Evolutionary conservation across 768 basidiomycete genomes (phyloP).

Genomic region (Dentipellis fragilis): DNA sequence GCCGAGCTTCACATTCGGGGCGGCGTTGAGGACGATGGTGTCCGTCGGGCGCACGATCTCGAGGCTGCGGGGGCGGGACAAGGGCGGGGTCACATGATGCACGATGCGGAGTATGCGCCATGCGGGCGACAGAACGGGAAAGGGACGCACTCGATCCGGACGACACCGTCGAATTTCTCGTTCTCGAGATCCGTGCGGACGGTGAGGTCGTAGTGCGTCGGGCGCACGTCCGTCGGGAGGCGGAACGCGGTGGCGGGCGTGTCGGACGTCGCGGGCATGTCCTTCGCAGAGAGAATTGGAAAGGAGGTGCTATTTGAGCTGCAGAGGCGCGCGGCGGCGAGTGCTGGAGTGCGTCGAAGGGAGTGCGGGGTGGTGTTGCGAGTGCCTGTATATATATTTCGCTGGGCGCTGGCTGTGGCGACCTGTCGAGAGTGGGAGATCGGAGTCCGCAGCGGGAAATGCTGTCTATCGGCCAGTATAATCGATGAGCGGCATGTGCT

Average conservation of each 20-base stretch:
- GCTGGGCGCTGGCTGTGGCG: not conserved
- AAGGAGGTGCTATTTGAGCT: not conserved
- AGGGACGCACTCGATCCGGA: constrained; percentile 50
- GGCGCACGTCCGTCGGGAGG: constrained; percentile 56
- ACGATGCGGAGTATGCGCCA: not conserved
- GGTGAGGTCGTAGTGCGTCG: constrained; percentile 70
- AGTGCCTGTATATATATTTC: not conserved
- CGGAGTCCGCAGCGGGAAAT: too few relatives aligned
- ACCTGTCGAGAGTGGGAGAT: too few relatives aligned
- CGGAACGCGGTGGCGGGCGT: constrained; percentile 29
- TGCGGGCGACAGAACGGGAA: not conserved
- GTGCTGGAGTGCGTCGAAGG: not conserved
- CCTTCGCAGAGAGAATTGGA: not conserved
- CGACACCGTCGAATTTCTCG: constrained; percentile 69
- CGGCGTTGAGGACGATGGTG: constrained; percentile 50
- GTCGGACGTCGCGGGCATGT: not conserved
- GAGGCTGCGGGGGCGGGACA: constrained; percentile 31
- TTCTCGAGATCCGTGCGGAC: constrained; percentile 75
- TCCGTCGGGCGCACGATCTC: constrained; percentile 54
- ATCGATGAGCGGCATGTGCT: not conserved
- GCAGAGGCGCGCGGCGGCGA: constrained; percentile 1
- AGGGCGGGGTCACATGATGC: not conserved
- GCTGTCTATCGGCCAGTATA: not conserved
- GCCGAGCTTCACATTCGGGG: constrained; percentile 46
- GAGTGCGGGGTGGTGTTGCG: not conserved